These are phyloP conservation scores for Bidens hawaiensis DNA, from an alignment of 140 eudicot species.

Conservation along the genomic window DNA sequence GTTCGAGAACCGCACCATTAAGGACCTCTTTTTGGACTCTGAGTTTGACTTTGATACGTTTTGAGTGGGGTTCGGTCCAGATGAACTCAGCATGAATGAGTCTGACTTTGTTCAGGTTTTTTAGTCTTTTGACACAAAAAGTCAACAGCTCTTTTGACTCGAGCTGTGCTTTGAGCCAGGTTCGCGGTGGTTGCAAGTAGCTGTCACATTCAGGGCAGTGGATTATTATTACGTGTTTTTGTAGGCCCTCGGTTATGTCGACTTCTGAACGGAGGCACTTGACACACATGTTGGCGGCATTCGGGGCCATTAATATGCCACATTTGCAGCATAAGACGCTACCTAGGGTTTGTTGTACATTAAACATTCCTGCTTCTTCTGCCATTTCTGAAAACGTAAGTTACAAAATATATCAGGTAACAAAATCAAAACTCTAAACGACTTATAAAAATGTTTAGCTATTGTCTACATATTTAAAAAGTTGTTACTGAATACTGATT, in stretches of 20 bases:
- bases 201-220: conserved; percentile 10
- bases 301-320: conserved; percentile 14
- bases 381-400: conserved; percentile 13
- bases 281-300: conserved; percentile 18
- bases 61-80: conserved; percentile 16
- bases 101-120: conserved; percentile 11
- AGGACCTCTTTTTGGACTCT: conserved; percentile 13
- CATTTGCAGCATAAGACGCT: conserved; percentile 16
- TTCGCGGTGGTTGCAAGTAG: conserved; percentile 18
- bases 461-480: too few species aligned
- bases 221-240: conserved; percentile 10
- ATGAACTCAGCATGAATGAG: conserved; percentile 7
- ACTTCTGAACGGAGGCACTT: conserved; percentile 14
- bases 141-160: conserved; percentile 13
- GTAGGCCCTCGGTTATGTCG: conserved; percentile 17
- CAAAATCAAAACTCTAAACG: not conserved
- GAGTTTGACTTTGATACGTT: conserved; percentile 10
- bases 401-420: not conserved
- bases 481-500: too few species aligned
- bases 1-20: conserved; percentile 10
- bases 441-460: not conserved
- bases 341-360: conserved; percentile 13
- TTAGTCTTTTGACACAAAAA: conserved; percentile 6
- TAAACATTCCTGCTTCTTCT: conserved; percentile 13
- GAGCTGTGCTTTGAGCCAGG: conserved; percentile 8